phyloP scores from a whole-genome alignment of 805 yeast genomes.

The Sporopachydermia quercuum region DNA sequence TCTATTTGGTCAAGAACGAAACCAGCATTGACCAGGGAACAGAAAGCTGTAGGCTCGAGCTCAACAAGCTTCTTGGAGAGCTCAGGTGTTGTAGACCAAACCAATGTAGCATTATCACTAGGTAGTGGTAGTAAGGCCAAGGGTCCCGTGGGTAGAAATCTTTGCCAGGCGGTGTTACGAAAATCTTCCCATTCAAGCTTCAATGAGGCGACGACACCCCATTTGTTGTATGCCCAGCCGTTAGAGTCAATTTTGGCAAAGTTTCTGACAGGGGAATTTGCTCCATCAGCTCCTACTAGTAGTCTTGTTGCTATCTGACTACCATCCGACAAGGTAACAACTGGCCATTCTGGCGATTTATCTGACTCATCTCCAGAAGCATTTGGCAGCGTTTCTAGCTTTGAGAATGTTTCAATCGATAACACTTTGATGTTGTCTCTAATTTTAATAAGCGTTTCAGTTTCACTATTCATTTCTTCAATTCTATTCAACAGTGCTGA shows the following conservation, averaged over 20 bases:
- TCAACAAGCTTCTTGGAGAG: conserved; percentile 47
- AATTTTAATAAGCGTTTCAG: conserved; percentile 23
- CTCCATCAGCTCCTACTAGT: conserved; percentile 93
- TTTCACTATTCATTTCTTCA: conserved; percentile 22
- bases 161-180: conserved; percentile 76
- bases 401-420: conserved; percentile 28
- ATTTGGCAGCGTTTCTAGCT: not conserved
- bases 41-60: conserved; percentile 46
- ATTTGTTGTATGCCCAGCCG: conserved; percentile 83
- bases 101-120: conserved; percentile 74
- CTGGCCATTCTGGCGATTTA: conserved; percentile 52
- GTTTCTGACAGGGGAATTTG: conserved; percentile 78
- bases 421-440: conserved; percentile 56
- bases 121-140: conserved; percentile 85
- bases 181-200: conserved; percentile 59
- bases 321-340: conserved; percentile 54
- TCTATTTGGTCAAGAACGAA: conserved; percentile 69
- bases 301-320: conserved; percentile 48
- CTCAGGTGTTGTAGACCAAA: conserved; percentile 82
- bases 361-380: conserved; percentile 16
- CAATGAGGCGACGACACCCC: conserved; percentile 88
- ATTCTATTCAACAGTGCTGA: conserved; percentile 47
- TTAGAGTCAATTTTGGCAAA: conserved; percentile 71
- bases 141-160: conserved; percentile 86
- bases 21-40: conserved; percentile 70